Evolutionary conservation across 2,329 filamentous ascomycete genomes (phyloP).

Genomic region (Microdochium paspali): DNA sequence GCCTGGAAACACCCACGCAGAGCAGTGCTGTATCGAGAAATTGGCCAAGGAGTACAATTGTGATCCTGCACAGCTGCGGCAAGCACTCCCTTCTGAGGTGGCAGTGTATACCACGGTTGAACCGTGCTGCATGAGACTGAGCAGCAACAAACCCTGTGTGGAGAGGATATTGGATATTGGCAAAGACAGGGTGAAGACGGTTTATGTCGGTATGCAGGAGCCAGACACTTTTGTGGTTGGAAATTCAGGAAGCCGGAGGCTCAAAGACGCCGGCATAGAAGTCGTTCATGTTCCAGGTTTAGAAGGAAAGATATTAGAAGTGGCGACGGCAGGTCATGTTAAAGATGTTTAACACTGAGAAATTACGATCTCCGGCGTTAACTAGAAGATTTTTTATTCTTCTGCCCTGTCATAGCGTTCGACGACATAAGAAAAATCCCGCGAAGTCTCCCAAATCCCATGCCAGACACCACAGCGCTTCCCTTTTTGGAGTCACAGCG

Average conservation of each 20-base stretch:
- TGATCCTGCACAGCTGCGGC: slow-evolving; percentile 43
- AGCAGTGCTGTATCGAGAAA: slow-evolving; percentile 85
- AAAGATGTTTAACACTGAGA: not conserved
- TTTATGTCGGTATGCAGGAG: slow-evolving; percentile 83
- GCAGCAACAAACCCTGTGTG: slow-evolving; percentile 68
- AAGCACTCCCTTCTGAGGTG: slow-evolving; percentile 40
- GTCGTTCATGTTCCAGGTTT: slow-evolving; percentile 67
- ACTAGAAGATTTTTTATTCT: not conserved
- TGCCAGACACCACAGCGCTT: too few relatives aligned
- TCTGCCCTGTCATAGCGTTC: too few relatives aligned
- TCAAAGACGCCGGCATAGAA: slow-evolving; percentile 64
- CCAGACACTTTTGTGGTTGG: slow-evolving; percentile 82
- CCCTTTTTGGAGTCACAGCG: too few relatives aligned
- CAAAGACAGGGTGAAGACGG: slow-evolving; percentile 52
- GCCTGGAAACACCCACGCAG: slow-evolving; percentile 88
- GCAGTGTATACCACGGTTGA: slow-evolving; percentile 90
- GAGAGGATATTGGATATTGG: slow-evolving; percentile 63
- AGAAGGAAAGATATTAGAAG: slow-evolving; percentile 69
- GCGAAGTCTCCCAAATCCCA: too few relatives aligned
- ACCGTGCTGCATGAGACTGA: slow-evolving; percentile 65
- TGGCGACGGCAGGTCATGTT: slow-evolving; percentile 74
- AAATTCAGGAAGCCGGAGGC: slow-evolving; percentile 63
- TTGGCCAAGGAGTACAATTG: slow-evolving; percentile 38
- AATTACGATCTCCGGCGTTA: not conserved
- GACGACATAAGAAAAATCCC: too few relatives aligned